Base-by-base conservation (phyloP, 768 basidiomycete species). In the Strobilomyces confusus region DNA sequence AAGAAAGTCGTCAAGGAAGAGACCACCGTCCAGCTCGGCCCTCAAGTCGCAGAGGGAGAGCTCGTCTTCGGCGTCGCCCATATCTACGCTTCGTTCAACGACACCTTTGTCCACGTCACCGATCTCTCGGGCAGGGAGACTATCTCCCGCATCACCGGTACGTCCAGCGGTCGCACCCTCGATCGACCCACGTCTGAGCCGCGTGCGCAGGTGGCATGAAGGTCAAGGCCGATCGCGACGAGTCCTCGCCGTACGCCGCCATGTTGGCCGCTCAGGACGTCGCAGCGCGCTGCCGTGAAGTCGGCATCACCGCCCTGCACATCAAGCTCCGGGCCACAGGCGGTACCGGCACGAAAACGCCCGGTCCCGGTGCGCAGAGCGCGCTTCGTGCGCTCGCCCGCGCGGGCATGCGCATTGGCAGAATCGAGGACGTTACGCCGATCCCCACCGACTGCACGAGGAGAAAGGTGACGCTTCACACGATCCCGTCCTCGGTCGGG, bases 141-240 rank as follows among this genome's bases (percentile, higher is more conserved):
- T 71, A 93, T 99, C 77, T 91, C 92, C 64, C 92, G 97, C 69
- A 93, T 98, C 58, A 98, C 97, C 62, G 95, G 95, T 89, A 54
- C 64, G 82, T 75, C 9, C 19, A 41, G 26, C 14, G 17, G 22
- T 22, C 6, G 14, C 32, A 6, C 8, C 5, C 42, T 5, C 4
- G 41, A 25, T 22, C 9, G 14, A 2, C 14, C 30, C 3, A 36
- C 17, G 7, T 38, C 46, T 57, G 11, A 57, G 11, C 20, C n/a
- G 1, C 17, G 19, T 29, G 5, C 50, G 90, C 36, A 66, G 92
- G 92, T 72, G 97, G 97, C 56, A 98, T 98, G 97, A 98, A 98
- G 80, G 97, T 99, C 77, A 99, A 98, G 80, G 97, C 95, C 13
- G 97, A 99, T 76, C 89, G 97, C 75, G 97, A 99, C 77, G 97